phyloP scores from a whole-genome alignment of 2,329 filamentous ascomycete species.

The Metarhizium brunneum region DNA sequence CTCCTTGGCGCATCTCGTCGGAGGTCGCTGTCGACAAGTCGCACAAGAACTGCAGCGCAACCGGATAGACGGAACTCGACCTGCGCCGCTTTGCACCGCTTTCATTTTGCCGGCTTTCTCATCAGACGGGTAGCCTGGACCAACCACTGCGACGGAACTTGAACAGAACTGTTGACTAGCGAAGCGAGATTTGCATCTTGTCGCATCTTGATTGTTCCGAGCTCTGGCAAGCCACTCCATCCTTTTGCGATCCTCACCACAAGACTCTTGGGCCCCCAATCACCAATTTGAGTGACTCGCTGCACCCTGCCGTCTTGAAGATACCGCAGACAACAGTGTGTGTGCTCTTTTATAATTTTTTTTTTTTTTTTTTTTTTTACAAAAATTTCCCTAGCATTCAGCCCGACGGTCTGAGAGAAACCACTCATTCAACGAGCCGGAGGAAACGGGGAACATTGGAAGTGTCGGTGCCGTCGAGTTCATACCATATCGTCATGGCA shows the following conservation, averaged over 20 bases:
- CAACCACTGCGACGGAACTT: slow-evolving; percentile 3
- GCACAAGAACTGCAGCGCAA: slow-evolving; percentile 14
- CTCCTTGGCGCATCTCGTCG: slow-evolving; percentile 1
- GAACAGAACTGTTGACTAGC: slow-evolving; percentile 1
- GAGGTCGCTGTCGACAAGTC: slow-evolving; percentile 8
- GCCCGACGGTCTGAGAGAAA: neutral
- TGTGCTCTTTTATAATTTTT: neutral
- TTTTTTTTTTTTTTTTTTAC: neutral
- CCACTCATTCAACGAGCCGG: neutral
- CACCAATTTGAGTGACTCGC: neutral
- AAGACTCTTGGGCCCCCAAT: neutral
- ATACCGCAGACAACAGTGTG: neutral
- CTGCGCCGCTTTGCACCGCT: slow-evolving; percentile 8
- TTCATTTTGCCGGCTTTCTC: slow-evolving; percentile 5
- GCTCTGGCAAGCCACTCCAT: neutral
- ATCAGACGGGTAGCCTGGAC: slow-evolving; percentile 4
- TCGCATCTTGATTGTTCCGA: slow-evolving; percentile 6
- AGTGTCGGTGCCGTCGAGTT: slow-evolving; percentile 1
- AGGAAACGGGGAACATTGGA: neutral
- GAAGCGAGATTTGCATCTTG: slow-evolving; percentile 12
- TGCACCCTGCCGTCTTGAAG: slow-evolving; percentile 1
- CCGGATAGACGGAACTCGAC: slow-evolving; percentile 12
- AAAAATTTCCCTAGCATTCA: neutral
- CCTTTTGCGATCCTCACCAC: neutral
- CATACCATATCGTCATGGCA: slow-evolving; percentile 34